These are phyloP conservation scores for Vanrija humicola DNA, from an alignment of 1,284 basidiomycete genomes.

Conservation along the genomic window DNA sequence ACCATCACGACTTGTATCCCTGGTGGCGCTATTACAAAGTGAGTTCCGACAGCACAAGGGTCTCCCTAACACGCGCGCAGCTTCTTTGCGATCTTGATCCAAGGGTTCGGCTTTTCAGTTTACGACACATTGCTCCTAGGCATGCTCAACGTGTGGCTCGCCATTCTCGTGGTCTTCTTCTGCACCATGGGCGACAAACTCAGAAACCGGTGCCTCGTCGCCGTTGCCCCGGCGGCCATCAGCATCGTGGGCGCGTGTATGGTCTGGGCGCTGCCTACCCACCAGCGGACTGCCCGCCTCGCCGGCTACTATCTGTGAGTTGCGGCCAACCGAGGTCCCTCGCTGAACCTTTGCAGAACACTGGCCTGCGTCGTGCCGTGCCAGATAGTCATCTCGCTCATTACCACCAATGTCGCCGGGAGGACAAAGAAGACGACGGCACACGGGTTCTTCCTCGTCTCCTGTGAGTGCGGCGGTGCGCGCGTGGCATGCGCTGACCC, in stretches of 20 bases:
- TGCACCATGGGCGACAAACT: conserved; percentile 15
- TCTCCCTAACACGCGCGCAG: neutral
- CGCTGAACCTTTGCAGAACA: too few species aligned
- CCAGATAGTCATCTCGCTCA: neutral
- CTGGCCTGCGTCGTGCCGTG: too few species aligned
- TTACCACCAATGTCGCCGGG: conserved; percentile 17
- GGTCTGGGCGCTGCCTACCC: conserved; percentile 10
- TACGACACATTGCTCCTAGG: conserved; percentile 14
- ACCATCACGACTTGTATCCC: conserved; percentile 12
- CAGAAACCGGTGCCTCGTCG: conserved; percentile 8
- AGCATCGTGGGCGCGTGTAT: conserved; percentile 15
- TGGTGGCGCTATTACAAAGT: conserved; percentile 16
- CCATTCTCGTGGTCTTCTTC: conserved; percentile 10
- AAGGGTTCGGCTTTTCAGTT: conserved; percentile 16
- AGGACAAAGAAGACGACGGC: conserved; percentile 24
- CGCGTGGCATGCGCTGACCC: too few species aligned
- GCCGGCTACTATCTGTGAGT: conserved; percentile 8
- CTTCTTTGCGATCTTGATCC: conserved; percentile 24
- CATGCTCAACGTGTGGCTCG: conserved; percentile 14
- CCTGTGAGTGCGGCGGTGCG: too few species aligned
- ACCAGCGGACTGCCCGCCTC: neutral
- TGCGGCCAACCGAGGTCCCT: too few species aligned
- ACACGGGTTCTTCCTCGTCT: conserved; percentile 14
- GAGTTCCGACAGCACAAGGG: too few species aligned
- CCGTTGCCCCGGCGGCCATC: conserved; percentile 2